Evolutionary conservation across 495 filamentous ascomycete genomes (phyloP), one percentile per base, ranked within the genome.

Genomic region (Trichocladium uniseriatum): DNA sequence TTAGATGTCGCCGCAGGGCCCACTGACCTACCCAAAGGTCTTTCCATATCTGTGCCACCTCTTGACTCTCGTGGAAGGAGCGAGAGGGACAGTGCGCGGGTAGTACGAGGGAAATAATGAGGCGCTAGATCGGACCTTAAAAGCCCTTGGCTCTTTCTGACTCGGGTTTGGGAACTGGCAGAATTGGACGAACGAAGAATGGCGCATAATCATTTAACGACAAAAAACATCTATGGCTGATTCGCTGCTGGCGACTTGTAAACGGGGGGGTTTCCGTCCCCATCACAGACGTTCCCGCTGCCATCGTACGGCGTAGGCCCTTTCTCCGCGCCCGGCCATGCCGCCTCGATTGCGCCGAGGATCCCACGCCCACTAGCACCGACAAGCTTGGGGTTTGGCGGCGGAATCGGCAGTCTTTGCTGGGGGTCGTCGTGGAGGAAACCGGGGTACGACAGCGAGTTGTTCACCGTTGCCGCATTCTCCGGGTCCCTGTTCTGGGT

Each of bases 381-480:
- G 9, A 63, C 45, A 5, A 77, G 60, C 40, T 69, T 53, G 32
- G 63, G 35, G 48, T 76, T 77, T 18, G 73, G 73, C 14, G 58
- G 50, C 6, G 74, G 73, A 24, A 73, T 63, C 2, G 63, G 56
- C 10, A 53, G 22, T 13, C 54, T 38, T 38, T 58, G 64, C 1
- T 27, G 41, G 2, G 59, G 40, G 19, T 68, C 60, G 42, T 64
- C 56, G 53, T 71, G 64, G 11, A 86, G 65, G 10, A 72, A 67
- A 15, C 84, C 79, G 5, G 78, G 68, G 57, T 83, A 76, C 15
- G 82, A 83, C 22, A 84, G 69, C 37, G 79, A 65, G 57, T 84
- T 82, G 50, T 84, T 76, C 40, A 81, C 79, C 34, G 71, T 71
- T 16, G 74, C 74, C 29, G 75, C 67, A 24, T 79, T 77, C 18